Evolutionary conservation across 306 rosid genomes (phyloP).

Genomic region (Castanea mollissima): DNA sequence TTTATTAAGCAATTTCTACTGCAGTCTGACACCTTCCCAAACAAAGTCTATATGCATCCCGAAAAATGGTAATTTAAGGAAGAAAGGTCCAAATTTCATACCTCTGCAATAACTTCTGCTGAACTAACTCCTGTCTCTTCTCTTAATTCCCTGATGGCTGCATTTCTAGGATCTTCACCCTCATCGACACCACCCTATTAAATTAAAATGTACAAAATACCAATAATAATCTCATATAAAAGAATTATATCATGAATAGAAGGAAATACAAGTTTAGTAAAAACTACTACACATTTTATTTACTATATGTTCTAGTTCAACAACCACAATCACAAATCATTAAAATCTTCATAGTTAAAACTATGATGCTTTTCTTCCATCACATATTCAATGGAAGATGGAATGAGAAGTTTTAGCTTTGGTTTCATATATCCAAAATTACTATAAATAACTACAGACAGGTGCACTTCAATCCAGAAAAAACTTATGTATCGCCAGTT

Average conservation of each 20-base stretch:
- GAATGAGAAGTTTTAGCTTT: too few relatives aligned
- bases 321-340: too few relatives aligned
- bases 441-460: too few relatives aligned
- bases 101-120: conserved; percentile 81
- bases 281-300: neutral
- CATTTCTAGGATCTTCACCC: conserved; percentile 78
- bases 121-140: conserved; percentile 92
- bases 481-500: too few relatives aligned
- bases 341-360: too few relatives aligned
- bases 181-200: conserved; percentile 85
- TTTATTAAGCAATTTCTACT: neutral
- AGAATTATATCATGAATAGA: neutral
- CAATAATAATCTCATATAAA: conserved; percentile 2
- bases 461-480: too few relatives aligned
- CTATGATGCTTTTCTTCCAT: too few relatives aligned
- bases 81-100: conserved; percentile 19
- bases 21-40: neutral
- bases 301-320: too few relatives aligned
- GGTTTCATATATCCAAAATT: too few relatives aligned
- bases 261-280: conserved; percentile 1
- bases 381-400: too few relatives aligned
- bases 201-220: conserved; percentile 5
- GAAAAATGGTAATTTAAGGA: neutral
- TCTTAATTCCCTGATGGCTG: conserved; percentile 74
- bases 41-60: neutral